These are phyloP conservation scores for Elaeagnus macrophylla DNA, from an alignment of 306 rosid genomes.

Conservation along the genomic window DNA sequence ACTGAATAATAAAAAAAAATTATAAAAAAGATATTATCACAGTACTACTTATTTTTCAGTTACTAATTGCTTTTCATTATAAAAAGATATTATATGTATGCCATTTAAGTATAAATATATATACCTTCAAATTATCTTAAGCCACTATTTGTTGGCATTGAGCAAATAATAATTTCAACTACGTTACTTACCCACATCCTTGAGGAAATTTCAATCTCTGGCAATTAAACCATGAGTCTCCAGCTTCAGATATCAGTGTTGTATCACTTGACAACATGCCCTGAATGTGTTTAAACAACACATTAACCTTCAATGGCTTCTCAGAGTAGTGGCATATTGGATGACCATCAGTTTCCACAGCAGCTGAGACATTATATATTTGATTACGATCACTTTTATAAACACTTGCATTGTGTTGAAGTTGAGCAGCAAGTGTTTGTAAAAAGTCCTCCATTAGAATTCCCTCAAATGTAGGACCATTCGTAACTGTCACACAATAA, in stretches of 20 bases:
- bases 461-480: conserved; percentile 5
- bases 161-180: too few relatives aligned
- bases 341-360: neutral
- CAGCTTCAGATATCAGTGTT: neutral
- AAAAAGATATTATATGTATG: too few relatives aligned
- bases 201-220: conserved; percentile 4
- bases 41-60: too few relatives aligned
- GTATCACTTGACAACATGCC: conserved; percentile 2
- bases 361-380: neutral
- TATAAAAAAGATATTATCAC: too few relatives aligned
- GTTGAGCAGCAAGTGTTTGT: neutral
- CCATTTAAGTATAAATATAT: too few relatives aligned
- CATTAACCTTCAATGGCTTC: neutral
- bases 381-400: neutral
- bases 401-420: neutral
- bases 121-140: too few relatives aligned
- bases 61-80: too few relatives aligned
- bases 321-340: neutral
- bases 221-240: conserved; percentile 7
- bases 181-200: neutral
- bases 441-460: conserved; percentile 11
- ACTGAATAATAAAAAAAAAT: too few relatives aligned
- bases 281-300: conserved; percentile 3
- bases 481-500: neutral
- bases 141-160: too few relatives aligned